Evolutionary conservation across 306 rosid genomes (phyloP).

Genomic region (Vachellia pachyceras): DNA sequence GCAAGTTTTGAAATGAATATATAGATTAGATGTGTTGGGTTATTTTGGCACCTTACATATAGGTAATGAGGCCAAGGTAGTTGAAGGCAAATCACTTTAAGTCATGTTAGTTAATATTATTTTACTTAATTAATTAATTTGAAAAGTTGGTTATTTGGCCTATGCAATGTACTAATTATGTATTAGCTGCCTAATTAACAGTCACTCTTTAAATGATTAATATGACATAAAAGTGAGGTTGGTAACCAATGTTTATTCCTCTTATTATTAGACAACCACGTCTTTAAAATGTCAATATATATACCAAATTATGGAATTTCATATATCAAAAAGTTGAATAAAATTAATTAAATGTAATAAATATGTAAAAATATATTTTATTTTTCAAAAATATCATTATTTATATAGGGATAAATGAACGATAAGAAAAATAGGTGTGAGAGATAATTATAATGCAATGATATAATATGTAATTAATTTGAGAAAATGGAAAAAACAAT

Average conservation of each 20-base stretch:
- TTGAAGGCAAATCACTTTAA: slow-evolving; percentile 28
- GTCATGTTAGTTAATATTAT: slow-evolving; percentile 6
- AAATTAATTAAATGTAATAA: no score
- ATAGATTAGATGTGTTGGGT: neutral
- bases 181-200: slow-evolving; percentile 3
- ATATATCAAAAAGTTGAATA: no score
- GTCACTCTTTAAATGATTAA: neutral
- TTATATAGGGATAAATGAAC: no score
- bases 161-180: neutral
- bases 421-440: no score
- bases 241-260: slow-evolving; percentile 27
- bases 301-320: no score
- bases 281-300: neutral
- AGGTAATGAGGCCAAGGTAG: slow-evolving; percentile 29
- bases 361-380: no score
- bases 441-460: no score
- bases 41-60: neutral
- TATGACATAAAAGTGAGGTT: slow-evolving; percentile 27
- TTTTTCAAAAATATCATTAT: no score
- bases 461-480: no score
- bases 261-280: slow-evolving; percentile 7
- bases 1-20: neutral
- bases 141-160: slow-evolving; percentile 7
- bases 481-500: no score
- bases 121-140: neutral